Evolutionary conservation across 2,329 filamentous ascomycete species (phyloP).

Genomic region (Stylonectria norvegica): DNA sequence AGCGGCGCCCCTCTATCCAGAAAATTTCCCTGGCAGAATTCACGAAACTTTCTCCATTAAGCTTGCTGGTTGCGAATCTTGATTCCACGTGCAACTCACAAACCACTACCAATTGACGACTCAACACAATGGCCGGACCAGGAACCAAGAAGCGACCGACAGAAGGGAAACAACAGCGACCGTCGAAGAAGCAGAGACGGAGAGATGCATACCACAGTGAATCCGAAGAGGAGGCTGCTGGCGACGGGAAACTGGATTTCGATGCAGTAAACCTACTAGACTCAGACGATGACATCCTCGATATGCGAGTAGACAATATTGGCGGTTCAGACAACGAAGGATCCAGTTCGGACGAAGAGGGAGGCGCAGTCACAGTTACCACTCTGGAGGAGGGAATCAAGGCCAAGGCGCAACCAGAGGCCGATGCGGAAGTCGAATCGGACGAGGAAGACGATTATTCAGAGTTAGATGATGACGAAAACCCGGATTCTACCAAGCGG

Average conservation of each 20-base stretch:
- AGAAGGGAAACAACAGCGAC: conserved; percentile 35
- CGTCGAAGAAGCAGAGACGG: conserved; percentile 52
- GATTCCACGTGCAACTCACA: background rate
- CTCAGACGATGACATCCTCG: conserved; percentile 56
- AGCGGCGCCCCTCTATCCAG: conserved; percentile 24
- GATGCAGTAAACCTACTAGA: conserved; percentile 53
- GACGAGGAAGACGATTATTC: conserved; percentile 40
- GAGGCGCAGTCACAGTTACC: conserved; percentile 26
- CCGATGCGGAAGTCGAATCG: conserved; percentile 23
- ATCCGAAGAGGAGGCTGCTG: conserved; percentile 42
- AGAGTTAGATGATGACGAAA: conserved; percentile 34
- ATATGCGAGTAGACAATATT: conserved; percentile 50
- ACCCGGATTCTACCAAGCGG: conserved; percentile 33
- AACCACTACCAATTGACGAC: conserved; percentile 1
- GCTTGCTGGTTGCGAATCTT: too few species aligned
- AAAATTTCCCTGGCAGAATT: conserved; percentile 16
- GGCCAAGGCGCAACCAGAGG: conserved; percentile 18
- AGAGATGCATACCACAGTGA: conserved; percentile 51
- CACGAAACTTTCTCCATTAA: conserved; percentile 14
- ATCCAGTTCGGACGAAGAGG: conserved; percentile 38
- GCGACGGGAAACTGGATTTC: too few species aligned
- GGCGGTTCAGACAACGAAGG: conserved; percentile 36
- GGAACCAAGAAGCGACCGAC: conserved; percentile 33
- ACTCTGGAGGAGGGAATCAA: conserved; percentile 30
- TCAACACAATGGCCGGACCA: conserved; percentile 32